Evolutionary conservation across 169 alveolate genomes (phyloP).

Genomic region (Plasmodium adleri): DNA sequence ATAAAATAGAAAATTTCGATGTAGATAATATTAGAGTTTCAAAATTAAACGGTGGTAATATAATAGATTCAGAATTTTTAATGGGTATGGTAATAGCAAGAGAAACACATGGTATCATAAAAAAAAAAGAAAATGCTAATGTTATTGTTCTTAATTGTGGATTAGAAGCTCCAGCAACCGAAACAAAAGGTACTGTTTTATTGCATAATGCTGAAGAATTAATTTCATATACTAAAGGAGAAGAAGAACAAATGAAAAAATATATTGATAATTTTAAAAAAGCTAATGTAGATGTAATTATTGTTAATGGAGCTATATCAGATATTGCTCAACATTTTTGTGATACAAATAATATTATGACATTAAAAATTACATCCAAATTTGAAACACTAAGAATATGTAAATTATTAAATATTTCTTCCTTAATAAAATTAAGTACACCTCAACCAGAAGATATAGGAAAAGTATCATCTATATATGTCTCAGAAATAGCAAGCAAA

Average conservation of each 20-base stretch:
- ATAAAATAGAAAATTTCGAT: constrained; percentile 92
- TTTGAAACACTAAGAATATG: constrained; percentile 97
- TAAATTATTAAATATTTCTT: constrained; percentile 95
- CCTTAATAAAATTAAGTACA: constrained; percentile 93
- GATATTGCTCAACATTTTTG: constrained; percentile 97
- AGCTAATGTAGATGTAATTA: constrained; percentile 94
- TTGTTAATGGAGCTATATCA: constrained; percentile 96
- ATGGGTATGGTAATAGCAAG: constrained; percentile 94
- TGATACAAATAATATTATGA: constrained; percentile 96
- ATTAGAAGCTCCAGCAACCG: constrained; percentile 96
- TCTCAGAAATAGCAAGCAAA: constrained; percentile 95
- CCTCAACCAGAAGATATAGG: constrained; percentile 98
- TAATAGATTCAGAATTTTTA: constrained; percentile 91
- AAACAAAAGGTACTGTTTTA: constrained; percentile 99
- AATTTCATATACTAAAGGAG: constrained; percentile 93
- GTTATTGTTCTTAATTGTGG: constrained; percentile 98
- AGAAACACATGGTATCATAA: constrained; percentile 94
- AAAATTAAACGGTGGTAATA: constrained; percentile 97
- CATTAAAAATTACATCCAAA: constrained; percentile 93
- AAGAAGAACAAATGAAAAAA: constrained; percentile 92
- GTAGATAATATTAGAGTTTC: constrained; percentile 98
- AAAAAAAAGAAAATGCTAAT: constrained; percentile 93
- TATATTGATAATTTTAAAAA: constrained; percentile 89
- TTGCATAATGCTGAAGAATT: constrained; percentile 97
- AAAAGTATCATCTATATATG: constrained; percentile 91